Evolutionary conservation across 345 rosid species (phyloP).

Genomic region (Jatropha curcas): DNA sequence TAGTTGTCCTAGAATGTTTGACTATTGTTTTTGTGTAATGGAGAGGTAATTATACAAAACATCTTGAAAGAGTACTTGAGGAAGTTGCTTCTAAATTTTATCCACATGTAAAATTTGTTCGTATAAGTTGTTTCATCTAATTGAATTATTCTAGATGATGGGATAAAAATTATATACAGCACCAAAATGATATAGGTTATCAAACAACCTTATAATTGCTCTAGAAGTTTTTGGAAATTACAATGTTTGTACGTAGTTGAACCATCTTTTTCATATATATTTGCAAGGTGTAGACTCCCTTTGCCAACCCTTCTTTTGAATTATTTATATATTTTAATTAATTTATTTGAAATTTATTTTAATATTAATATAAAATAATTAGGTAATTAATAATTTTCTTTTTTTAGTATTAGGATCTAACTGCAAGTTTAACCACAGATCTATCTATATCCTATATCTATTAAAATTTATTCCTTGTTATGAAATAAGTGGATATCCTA

Average conservation of each 20-base stretch:
- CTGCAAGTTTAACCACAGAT: too few relatives aligned
- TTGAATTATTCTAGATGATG: background rate
- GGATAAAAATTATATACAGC: too few relatives aligned
- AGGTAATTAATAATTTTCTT: too few relatives aligned
- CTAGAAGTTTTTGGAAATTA: background rate
- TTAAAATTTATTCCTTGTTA: too few relatives aligned
- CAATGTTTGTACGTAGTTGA: background rate
- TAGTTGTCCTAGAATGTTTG: background rate
- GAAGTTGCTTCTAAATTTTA: constrained; percentile 88
- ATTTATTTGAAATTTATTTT: too few relatives aligned
- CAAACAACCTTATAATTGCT: too few relatives aligned
- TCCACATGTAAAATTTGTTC: constrained; percentile 80
- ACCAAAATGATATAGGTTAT: too few relatives aligned
- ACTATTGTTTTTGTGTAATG: constrained; percentile 19
- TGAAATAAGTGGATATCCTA: too few relatives aligned
- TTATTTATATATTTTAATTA: too few relatives aligned
- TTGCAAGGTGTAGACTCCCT: background rate
- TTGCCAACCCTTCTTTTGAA: background rate
- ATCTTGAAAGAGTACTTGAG: constrained; percentile 81
- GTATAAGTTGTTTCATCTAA: constrained; percentile 48
- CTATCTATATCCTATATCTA: too few relatives aligned
- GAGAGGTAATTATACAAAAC: constrained; percentile 84
- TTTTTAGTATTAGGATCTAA: too few relatives aligned
- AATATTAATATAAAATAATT: too few relatives aligned
- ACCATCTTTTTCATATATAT: background rate